Base-by-base conservation (phyloP, 2,329 filamentous ascomycete genomes). In the Colletotrichum neosansevieriae region DNA sequence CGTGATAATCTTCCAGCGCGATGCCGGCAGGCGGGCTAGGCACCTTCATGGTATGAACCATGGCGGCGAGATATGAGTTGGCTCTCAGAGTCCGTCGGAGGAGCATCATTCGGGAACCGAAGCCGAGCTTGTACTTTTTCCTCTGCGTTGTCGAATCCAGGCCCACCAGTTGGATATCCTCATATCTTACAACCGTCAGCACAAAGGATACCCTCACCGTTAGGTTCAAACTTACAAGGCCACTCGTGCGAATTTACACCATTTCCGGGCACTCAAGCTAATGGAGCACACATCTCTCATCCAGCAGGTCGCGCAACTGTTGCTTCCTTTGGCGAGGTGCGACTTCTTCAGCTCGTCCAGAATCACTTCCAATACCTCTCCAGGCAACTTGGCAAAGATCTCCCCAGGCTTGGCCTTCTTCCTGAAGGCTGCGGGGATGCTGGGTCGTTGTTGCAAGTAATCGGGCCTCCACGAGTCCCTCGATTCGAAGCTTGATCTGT, bases 291-390 rank as follows among this genome's bases (percentile, higher is more conserved):
- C 77, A 72, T 91, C 88, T 56, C 89, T 82, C 86, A 89, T 89
- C 85, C 86, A 89, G 75, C 89, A 91, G 17, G 89, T 90, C 15
- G 87, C 83, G 74, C 89, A 91, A 75, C 87, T 89, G 38, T 78
- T 77, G 70, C 83, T 85, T 3, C 78, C 77, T 13, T 77, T 73
- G 6, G 75, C 77, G 12, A 89, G 74, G 73, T 91, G 89, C 13
- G 83, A 74, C 42, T 80, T 78, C 73, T 83, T 86, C 17, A 91
- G 76, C 61, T 85, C 82, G 44, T 81, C 81, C 38, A 90, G 73
- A n/a, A 90, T 85, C 38, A 87, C 77, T 58, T 85, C 81, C 51
- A 91, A 75, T 2, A 91, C 85, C 73, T 89, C 87, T n/a, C 83
- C 83, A 0, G 88, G 88, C 15, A 91, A 72, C 19, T 80, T 81